Base-by-base conservation (phyloP, 2,329 filamentous ascomycete species). In the Nemania sp. region DNA sequence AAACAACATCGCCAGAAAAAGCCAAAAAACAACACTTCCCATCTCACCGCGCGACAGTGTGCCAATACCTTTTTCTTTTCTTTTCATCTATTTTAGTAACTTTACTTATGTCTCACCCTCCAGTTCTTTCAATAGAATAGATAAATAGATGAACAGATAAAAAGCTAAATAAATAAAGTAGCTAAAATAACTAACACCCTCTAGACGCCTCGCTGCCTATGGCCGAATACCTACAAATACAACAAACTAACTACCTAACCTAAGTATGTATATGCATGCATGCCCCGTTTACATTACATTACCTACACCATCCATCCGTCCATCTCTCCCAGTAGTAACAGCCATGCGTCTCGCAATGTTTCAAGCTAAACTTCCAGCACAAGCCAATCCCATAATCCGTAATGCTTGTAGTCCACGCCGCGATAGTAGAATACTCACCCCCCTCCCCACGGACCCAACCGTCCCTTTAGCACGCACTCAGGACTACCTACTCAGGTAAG, bases 361-460 rank as follows among this genome's bases (percentile, higher is more conserved):
- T 45, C 15, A 18, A 18, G n/a, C n/a, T 7, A 18, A 45, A 45
- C n/a, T 18, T 45, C 15, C 15, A 3, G 29, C 29, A 4, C 29
- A 32, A 5, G 29, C 29, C 29, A n/a, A 32, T 32, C 29, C 29
- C 43, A 5, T 7, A 3, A 3, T 4, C 22, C 15, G 5, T 47
- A 15, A 3, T 47, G 43, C 4, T 41, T 10, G 35, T 41, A 15
- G 38, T 41, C 10, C 38, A 47, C 11, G 18, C 11, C 24, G 26
- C 41, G 49, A 54, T 72, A 71, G 51, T 73, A 66, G 27, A 71
- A 53, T 29, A n/a, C 26, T 70, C 41, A 32, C 20, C 55, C 45
- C 64, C 57, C 22, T 41, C 29, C 47, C 55, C 11, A 62, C 55
- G 29, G 18, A 15, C 43, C 54, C 41, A 57, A n/a, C 22, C 55